Conservation (phyloP, 1,284 basidiomycete genomes). For the Cryptococcus maquisensis region DNA sequence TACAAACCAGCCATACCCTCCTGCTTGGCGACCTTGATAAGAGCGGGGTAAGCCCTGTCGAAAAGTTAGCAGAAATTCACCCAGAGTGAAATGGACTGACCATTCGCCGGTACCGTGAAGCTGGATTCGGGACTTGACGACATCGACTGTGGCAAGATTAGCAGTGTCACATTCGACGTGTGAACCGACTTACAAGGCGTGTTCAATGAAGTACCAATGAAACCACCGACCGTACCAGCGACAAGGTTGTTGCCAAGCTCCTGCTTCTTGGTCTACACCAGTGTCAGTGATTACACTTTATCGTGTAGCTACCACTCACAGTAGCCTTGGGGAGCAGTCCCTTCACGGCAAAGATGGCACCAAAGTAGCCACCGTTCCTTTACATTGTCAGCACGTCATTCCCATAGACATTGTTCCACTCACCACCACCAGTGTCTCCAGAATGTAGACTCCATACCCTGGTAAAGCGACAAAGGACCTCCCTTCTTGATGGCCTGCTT, state of each 20-base stretch:
- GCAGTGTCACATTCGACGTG: neutral
- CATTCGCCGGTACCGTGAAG: conserved; percentile 82
- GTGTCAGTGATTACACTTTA: neutral
- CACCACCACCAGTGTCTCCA: conserved; percentile 70
- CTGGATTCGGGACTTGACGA: conserved; percentile 91
- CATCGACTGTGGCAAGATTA: conserved; percentile 52
- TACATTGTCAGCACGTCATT: conserved; percentile 54
- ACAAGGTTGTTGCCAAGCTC: conserved; percentile 87
- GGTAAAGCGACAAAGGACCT: conserved; percentile 66
- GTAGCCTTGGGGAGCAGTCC: conserved; percentile 75
- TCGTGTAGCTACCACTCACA: conserved; percentile 50
- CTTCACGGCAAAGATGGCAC: conserved; percentile 78
- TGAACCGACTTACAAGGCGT: conserved; percentile 49
- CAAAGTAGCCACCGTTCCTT: conserved; percentile 87
- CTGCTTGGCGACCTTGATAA: conserved; percentile 76
- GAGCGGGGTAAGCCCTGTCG: conserved; percentile 48
- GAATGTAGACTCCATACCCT: conserved; percentile 92
- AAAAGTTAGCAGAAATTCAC: neutral
- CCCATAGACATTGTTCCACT: neutral
- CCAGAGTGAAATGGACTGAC: conserved; percentile 47
- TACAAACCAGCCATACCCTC: conserved; percentile 87
- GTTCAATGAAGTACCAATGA: conserved; percentile 64
- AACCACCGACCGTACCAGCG: conserved; percentile 85
- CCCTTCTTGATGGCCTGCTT: conserved; percentile 69
- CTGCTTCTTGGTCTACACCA: conserved; percentile 59